A percentile compares a stretch with the other conserved stretches of the same genome.
Conservation (phyloP, 257 asterid species). For the Solanum microdontum region DNA sequence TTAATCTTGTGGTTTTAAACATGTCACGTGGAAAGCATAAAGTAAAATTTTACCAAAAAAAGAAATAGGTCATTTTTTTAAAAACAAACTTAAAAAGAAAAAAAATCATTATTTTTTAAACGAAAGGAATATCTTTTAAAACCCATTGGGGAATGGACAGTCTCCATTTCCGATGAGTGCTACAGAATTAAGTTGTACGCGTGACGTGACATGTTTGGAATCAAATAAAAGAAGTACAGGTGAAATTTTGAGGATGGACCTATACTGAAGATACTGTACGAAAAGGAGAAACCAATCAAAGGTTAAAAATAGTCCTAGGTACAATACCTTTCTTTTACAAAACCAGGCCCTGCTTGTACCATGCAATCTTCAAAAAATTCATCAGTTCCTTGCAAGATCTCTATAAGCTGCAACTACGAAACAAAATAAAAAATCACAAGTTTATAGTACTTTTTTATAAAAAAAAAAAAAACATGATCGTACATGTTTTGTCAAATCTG, state of each 20-base stretch:
- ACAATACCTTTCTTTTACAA: neutral
- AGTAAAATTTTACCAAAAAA: no score
- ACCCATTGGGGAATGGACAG: neutral
- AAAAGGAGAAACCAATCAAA: neutral
- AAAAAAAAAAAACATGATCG: neutral
- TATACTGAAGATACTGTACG: neutral
- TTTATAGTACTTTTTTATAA: no score
- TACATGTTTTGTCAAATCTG: neutral
- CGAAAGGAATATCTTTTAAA: neutral
- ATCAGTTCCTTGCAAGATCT: neutral
- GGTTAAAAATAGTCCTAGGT: neutral
- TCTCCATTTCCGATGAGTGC: neutral
- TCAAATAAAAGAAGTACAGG: neutral
- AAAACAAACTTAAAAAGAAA: no score
- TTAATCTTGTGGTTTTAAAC: no score
- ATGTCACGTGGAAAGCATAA: no score
- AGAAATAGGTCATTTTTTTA: accelerated
- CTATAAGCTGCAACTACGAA: neutral
- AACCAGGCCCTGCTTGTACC: neutral
- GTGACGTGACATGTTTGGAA: neutral
- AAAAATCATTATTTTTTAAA: no score
- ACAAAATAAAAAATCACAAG: neutral
- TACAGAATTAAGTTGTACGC: neutral
- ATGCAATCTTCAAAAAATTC: neutral
- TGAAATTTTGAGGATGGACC: neutral